phyloP scores from a whole-genome alignment of 2,329 filamentous ascomycete species.

The Diaporthe aspalathi region DNA sequence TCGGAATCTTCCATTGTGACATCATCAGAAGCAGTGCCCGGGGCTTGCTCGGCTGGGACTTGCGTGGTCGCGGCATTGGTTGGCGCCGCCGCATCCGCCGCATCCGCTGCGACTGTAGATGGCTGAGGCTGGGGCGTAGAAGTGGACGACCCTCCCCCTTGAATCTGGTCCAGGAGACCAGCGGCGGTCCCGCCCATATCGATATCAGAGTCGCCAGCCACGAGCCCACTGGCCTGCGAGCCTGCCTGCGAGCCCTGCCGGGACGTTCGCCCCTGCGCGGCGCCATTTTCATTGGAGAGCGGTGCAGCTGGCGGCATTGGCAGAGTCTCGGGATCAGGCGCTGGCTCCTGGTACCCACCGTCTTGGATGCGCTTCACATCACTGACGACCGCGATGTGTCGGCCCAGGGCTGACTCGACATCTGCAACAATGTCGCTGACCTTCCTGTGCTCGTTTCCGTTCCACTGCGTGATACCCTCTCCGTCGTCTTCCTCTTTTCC shows the following conservation, averaged over 20 bases:
- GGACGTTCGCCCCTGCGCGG: slow-evolving; percentile 53
- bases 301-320: slow-evolving; percentile 45
- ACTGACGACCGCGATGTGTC: slow-evolving; percentile 72
- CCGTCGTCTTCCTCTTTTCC: slow-evolving; percentile 64
- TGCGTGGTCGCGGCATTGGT: slow-evolving; percentile 59
- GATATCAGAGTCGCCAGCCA: slow-evolving; percentile 70
- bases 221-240: slow-evolving; percentile 66
- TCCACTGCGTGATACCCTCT: slow-evolving; percentile 54
- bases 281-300: slow-evolving; percentile 39
- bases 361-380: slow-evolving; percentile 79
- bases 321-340: slow-evolving; percentile 55
- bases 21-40: slow-evolving; percentile 47
- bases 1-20: slow-evolving; percentile 54
- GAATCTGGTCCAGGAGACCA: slow-evolving; percentile 76
- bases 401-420: slow-evolving; percentile 77
- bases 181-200: slow-evolving; percentile 75
- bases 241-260: slow-evolving; percentile 65
- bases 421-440: slow-evolving; percentile 80
- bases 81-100: slow-evolving; percentile 69
- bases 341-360: slow-evolving; percentile 77
- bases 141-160: slow-evolving; percentile 68
- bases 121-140: slow-evolving; percentile 71
- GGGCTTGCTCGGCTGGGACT: slow-evolving; percentile 48
- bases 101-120: slow-evolving; percentile 67
- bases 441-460: slow-evolving; percentile 61